phyloP scores from a whole-genome alignment of 306 rosid genomes.

The apple (Malus domestica) region ASM211411v1 NC_041790.1:17096001-17096500 shows the following conservation, averaged over 20 bases:
- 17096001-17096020: neutral
- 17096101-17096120: constrained; percentile 38
- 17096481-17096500: no score
- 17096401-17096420: no score
- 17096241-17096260: no score
- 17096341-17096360: no score
- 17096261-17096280: constrained; percentile 21
- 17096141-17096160: constrained; percentile 1
- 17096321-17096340: neutral
- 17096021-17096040: constrained; percentile 1
- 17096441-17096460: no score
- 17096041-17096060: neutral
- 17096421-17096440: no score
- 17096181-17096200: constrained; percentile 7
- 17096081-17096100: constrained; percentile 2
- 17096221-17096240: neutral
- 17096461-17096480: no score
- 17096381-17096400: no score
- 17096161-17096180: constrained; percentile 24
- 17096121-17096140: constrained; percentile 10
- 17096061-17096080: neutral
- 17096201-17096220: constrained; percentile 21
- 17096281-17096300: constrained; percentile 28
- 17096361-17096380: no score
- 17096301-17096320: constrained; percentile 14